phyloP scores from a whole-genome alignment of 2,329 filamentous ascomycete species.

The Lecanosticta acicola region DNA sequence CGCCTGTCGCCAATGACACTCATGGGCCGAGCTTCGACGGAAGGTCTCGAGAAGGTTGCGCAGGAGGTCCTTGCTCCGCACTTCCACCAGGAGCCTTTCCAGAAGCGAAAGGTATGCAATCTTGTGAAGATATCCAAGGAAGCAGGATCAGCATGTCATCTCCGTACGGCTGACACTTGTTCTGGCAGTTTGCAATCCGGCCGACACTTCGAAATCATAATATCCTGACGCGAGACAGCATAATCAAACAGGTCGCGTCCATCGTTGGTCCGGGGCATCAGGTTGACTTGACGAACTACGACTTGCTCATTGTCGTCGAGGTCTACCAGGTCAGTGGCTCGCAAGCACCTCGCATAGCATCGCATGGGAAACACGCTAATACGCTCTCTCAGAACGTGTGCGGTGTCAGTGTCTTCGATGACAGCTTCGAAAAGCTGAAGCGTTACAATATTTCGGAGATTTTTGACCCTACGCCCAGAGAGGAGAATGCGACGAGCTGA shows the following conservation, averaged over 20 bases:
- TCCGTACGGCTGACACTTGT: neutral
- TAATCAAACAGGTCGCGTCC: constrained; percentile 66
- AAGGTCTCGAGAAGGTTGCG: constrained; percentile 61
- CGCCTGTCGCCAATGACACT: constrained; percentile 55
- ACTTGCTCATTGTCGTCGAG: constrained; percentile 73
- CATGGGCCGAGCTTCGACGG: constrained; percentile 62
- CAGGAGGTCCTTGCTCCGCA: constrained; percentile 56
- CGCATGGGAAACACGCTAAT: constrained; percentile 3
- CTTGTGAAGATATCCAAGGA: no score
- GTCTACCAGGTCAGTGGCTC: constrained; percentile 63
- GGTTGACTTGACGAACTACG: constrained; percentile 70
- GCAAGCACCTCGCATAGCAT: constrained; percentile 4
- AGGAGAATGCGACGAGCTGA: constrained; percentile 18
- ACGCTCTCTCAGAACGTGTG: constrained; percentile 60
- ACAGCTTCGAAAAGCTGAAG: constrained; percentile 68
- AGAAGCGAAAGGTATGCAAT: constrained; percentile 48
- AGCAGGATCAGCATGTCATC: no score
- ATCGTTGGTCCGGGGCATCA: constrained; percentile 63
- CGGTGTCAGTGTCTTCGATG: constrained; percentile 72
- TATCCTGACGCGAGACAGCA: constrained; percentile 58
- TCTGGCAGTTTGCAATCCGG: constrained; percentile 72
- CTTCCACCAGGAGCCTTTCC: constrained; percentile 52
- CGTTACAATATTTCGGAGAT: constrained; percentile 74
- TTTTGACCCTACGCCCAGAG: constrained; percentile 48
- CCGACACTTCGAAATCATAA: constrained; percentile 70